Evolutionary conservation across 805 yeast genomes (phyloP), one percentile per base, ranked within the genome.

Genomic region (Blastobotrys americana): DNA sequence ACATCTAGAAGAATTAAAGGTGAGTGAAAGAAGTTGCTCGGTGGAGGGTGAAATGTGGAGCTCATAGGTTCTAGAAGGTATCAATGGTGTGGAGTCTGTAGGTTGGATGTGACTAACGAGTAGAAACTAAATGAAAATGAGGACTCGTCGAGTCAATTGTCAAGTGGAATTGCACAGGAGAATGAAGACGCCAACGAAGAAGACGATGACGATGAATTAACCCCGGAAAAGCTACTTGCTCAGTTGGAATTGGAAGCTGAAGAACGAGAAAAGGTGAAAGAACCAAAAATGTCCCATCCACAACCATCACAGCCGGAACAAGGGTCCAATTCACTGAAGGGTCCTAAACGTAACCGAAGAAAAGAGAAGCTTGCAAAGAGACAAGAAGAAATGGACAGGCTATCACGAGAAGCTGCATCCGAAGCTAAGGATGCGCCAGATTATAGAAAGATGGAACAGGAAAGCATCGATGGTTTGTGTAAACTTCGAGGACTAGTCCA

Each of bases 291-390:
- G 40, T 40, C 17, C n/a, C 42, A 36, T 20, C 41, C 44, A 33
- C 47, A 44, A 17, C 51, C 42, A 35, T 37, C 37, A n/a, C n/a
- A n/a, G n/a, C 31, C 31, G 13, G 8, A 8, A 13, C 31, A 28
- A 22, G 16, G 38, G 45, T 41, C 35, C 35, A n/a, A 20, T 3
- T 23, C 16, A 43, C n/a, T 22, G 28, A 21, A 33, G 13, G 47
- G 49, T 21, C 52, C 40, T 13, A 77, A 76, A 55, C 72, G 90
- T 39, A 90, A 90, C 60, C 73, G 97, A 44, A 93, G 86, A 51
- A 85, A 83, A 64, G 97, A 88, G 57, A 72, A 84, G 55, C 59
- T 87, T 19, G 94, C 90, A 0, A 77, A 73, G 58, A 71, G 96
- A 46, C 80, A 85, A 39, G 86, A 82, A 1, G 82, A 81, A 46